Evolutionary conservation across 306 rosid genomes (phyloP), one percentile per base, ranked within the genome.

Genomic region (Abrus pulchellus): DNA sequence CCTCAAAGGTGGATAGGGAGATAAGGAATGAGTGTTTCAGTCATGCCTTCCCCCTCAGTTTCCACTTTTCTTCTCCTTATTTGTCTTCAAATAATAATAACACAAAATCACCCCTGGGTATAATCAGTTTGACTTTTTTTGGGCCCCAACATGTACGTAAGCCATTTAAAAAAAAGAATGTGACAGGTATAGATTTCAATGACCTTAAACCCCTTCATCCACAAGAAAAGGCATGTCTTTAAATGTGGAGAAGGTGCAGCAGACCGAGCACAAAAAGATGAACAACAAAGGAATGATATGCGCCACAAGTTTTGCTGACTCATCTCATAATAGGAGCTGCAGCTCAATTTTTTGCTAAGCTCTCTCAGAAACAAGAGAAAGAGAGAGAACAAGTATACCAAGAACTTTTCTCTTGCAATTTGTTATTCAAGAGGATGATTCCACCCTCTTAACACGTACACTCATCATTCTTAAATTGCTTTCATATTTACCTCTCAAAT

Each of bases 381-480:
- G 48, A 78, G 78, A 56, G 68, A 72, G 38, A 59, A 7, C 9
- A 60, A 45, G 38, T 60, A 38, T 47, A 44, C 48, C 9, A 61
- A 76, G 62, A 48, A 33, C 3, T n/a, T 49, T 44, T 32, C 45
- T 38, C 64, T 45, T 9, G n/a, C 43, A 54, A 60, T 82, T 74
- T 82, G 40, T n/a, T 75, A 59, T 54, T 54, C 53, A 38, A 82
- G 49, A 28, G 73, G 55, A 65, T 45, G 43, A 82, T 75, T 47
- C 57, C 52, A 30, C 56, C 65, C 36, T 68, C 72, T 53, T 44
- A 72, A 64, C 32, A 54, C 27, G 27, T 53, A 59, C 53, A 62
- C 49, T 32, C 14, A 49, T 33, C 43, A 62, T 33, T 77, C 65
- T 50, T 44, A 57, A 57, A 38, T 48, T 41, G 10, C 45, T 61